Conservation (phyloP, 164 flowering plant genomes). For the Vitis cinerea region DNA sequence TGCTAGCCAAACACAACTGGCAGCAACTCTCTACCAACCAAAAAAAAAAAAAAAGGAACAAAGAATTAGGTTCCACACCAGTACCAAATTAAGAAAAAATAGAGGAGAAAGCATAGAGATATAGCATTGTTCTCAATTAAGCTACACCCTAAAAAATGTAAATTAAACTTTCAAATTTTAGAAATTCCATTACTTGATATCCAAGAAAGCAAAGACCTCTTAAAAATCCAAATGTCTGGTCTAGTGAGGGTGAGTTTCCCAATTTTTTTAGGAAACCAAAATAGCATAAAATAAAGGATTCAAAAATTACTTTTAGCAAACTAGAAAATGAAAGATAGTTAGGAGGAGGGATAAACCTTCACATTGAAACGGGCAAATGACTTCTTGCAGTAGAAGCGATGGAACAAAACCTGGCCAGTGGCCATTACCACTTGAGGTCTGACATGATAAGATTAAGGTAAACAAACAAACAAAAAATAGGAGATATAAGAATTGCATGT, state of each 20-base stretch:
- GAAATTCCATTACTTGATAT: background rate
- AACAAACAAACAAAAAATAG: background rate
- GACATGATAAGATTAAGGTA: slow-evolving; percentile 19
- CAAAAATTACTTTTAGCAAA: too few species aligned
- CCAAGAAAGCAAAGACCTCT: background rate
- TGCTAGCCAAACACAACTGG: slow-evolving; percentile 97
- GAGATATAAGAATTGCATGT: background rate
- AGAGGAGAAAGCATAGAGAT: slow-evolving; percentile 1
- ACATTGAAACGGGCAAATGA: slow-evolving; percentile 92
- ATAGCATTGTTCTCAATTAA: background rate
- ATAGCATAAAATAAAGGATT: too few species aligned
- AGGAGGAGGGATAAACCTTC: slow-evolving; percentile 47
- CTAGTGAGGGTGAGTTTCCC: background rate
- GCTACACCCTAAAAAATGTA: background rate
- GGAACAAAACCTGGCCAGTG: slow-evolving; percentile 91
- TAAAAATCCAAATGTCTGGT: background rate
- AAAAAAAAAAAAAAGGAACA: background rate
- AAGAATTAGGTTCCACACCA: slow-evolving; percentile 5
- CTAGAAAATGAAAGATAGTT: background rate
- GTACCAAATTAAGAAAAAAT: background rate
- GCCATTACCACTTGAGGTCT: slow-evolving; percentile 99
- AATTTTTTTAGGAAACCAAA: too few species aligned
- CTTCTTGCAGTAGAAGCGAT: slow-evolving; percentile 96
- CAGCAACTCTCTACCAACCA: slow-evolving; percentile 76
- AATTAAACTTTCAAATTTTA: background rate